These are phyloP conservation scores for Metarhizium anisopliae DNA, from an alignment of 2,329 filamentous ascomycete species.

Conservation along the genomic window DNA sequence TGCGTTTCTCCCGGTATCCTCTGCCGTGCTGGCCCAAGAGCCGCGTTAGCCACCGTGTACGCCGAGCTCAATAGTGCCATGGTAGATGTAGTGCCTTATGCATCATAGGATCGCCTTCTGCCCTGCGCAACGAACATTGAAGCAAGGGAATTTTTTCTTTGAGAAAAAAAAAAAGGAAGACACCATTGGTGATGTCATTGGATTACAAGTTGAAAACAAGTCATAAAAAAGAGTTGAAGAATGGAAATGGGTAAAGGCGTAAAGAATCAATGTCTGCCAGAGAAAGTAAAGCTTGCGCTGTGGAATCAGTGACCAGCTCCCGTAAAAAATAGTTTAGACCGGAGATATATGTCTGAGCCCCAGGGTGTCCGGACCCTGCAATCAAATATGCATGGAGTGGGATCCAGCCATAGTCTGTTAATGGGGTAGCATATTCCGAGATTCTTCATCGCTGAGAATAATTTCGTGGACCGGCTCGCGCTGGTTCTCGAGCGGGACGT, in stretches of 20 bases:
- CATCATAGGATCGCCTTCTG: background rate
- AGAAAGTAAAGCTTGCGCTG: background rate
- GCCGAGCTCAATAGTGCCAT: background rate
- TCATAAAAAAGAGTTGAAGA: background rate
- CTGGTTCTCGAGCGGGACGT: conserved; percentile 64
- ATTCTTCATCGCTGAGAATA: conserved; percentile 67
- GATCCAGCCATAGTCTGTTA: conserved; percentile 22
- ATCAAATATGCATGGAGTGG: conserved; percentile 3
- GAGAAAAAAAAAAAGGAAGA: background rate
- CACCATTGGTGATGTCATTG: background rate
- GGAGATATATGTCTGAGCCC: conserved; percentile 1
- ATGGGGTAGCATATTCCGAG: conserved; percentile 57
- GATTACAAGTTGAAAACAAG: background rate
- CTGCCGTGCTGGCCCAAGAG: background rate
- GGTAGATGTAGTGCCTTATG: background rate
- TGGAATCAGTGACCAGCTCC: background rate
- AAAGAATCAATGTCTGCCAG: background rate
- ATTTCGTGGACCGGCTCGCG: conserved; percentile 75
- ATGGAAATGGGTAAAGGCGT: background rate
- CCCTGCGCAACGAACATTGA: background rate
- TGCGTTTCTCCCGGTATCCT: background rate
- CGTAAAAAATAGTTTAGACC: background rate
- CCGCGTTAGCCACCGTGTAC: background rate
- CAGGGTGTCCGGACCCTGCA: background rate
- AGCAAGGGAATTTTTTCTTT: background rate